A percentile compares a stretch with the other conserved stretches of the same genome.
Conservation (phyloP, 2,329 filamentous ascomycete species). For the Ophiostoma sp. region DNA sequence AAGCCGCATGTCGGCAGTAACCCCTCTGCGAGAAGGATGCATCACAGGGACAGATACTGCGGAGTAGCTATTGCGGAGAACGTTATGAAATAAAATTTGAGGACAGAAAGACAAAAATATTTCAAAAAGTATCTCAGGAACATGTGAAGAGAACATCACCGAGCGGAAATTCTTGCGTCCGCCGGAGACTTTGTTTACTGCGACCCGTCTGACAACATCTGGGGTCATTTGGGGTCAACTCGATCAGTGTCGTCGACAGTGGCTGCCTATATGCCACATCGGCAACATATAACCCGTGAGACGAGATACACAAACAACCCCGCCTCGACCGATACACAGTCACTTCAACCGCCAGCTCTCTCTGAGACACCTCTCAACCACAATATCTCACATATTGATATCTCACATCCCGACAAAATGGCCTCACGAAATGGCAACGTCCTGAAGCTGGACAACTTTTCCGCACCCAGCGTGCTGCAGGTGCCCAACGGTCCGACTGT, state of each 20-base stretch:
- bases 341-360: neutral
- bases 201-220: neutral
- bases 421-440: conserved; percentile 14
- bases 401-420: neutral
- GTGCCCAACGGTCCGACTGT: neutral
- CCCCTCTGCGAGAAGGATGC: neutral
- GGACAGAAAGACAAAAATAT: neutral
- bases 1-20: neutral
- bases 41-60: neutral
- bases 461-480: neutral
- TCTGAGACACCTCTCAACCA: neutral
- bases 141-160: neutral
- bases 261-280: neutral
- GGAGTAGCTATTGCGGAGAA: neutral
- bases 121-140: neutral
- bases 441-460: neutral
- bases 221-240: neutral
- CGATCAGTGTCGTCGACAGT: neutral
- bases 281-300: neutral
- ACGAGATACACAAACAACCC: neutral
- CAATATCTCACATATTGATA: neutral
- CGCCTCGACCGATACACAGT: neutral
- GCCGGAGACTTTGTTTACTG: neutral
- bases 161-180: neutral
- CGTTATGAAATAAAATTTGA: neutral